These are phyloP conservation scores for Litchi chinensis DNA, from an alignment of 345 rosid genomes.

Conservation along the genomic window DNA sequence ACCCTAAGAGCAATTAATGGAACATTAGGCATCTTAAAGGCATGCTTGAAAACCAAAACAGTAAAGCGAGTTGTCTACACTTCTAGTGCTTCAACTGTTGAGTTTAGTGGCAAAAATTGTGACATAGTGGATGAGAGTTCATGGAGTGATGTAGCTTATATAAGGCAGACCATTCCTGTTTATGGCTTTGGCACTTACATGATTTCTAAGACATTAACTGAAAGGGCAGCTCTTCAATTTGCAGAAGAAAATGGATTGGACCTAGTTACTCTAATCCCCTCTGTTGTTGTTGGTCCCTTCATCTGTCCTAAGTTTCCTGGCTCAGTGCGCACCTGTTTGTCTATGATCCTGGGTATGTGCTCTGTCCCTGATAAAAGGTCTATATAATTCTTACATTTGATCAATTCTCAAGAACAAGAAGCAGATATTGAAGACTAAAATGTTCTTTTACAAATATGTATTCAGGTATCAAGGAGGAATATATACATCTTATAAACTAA, in stretches of 20 bases:
- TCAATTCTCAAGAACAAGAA: neutral
- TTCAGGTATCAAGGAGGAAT: constrained; percentile 7
- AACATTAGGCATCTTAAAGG: constrained; percentile 48
- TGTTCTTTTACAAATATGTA: neutral
- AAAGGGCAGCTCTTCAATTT: constrained; percentile 38
- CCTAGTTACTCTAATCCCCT: constrained; percentile 41
- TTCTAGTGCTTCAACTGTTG: constrained; percentile 41
- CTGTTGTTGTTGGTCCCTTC: constrained; percentile 44
- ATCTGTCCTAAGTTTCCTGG: constrained; percentile 41
- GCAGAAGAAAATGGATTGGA: constrained; percentile 39
- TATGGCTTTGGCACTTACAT: neutral
- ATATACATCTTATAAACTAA: neutral
- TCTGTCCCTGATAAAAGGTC: neutral
- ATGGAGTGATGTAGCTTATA: constrained; percentile 17
- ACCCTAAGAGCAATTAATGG: constrained; percentile 54
- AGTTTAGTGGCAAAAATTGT: neutral
- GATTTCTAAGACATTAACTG: constrained; percentile 39
- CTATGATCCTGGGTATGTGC: constrained; percentile 32
- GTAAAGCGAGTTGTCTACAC: constrained; percentile 68
- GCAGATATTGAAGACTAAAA: neutral
- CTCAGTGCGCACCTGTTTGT: constrained; percentile 22
- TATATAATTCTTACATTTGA: too few species aligned
- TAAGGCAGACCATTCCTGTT: neutral
- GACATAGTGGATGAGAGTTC: constrained; percentile 4
- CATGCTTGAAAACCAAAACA: constrained; percentile 52